Base-by-base conservation (phyloP, 1,139 yeast genomes). In the Magnusiomyces fungicola region DNA sequence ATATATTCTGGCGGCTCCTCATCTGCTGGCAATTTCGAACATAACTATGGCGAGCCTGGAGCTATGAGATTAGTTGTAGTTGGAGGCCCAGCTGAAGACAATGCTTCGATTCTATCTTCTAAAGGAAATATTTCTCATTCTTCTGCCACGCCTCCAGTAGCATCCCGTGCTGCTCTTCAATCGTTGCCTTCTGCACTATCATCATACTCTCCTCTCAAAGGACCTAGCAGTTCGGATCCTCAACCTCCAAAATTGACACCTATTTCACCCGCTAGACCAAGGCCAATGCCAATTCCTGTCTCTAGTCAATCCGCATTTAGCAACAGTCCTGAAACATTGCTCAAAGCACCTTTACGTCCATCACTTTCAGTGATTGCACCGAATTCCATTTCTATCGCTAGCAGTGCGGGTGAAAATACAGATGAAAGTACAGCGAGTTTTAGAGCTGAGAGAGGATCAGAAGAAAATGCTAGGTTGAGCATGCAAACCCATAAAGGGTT, bases 231-330 rank as follows among this genome's bases (percentile, higher is more conserved):
- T n/a, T n/a, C n/a, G n/a, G n/a, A n/a, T n/a, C n/a, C n/a, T 12
- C 30, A 27, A 14, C 38, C 38, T 3, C 38, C 38, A 34, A 34
- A 34, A 18, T 6, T 34, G 7, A 18, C 38, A n/a, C 38, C 38
- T 18, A 34, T n/a, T 16, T 34, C 38, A 4, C 38, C 38, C 23
- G 19, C 16, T 5, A n/a, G 38, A 34, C 38, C 38, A 34, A 7
- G 38, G 19, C 38, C 38, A 3, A 34, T 34, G 38, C 38, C 38
- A 16, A 19, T 34, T 18, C 38, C 38, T 18, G 38, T n/a, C n/a
- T n/a, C n/a, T n/a, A n/a, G n/a, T n/a, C n/a, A n/a, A n/a, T n/a
- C n/a, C n/a, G n/a, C n/a, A n/a, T n/a, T n/a, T n/a, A n/a, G n/a
- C n/a, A n/a, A n/a, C n/a, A n/a, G n/a, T n/a, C n/a, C n/a, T n/a